phyloP scores from a whole-genome alignment of 176 grass and related monocot genomes.

The Carex pumila region DNA sequence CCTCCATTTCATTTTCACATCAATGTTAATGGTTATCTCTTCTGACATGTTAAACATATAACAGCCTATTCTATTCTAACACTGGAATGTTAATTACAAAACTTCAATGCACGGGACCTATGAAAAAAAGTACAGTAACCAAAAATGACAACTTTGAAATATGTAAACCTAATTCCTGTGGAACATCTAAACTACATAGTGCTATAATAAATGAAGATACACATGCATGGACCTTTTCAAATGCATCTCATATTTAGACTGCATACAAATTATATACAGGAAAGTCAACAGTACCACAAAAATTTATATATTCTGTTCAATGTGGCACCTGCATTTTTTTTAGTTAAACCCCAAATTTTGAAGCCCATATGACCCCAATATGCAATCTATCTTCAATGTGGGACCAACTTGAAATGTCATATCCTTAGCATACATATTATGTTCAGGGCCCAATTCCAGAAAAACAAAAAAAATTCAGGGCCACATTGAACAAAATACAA shows the following conservation, averaged over 20 bases:
- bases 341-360: neutral
- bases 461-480: neutral
- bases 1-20: constrained; percentile 1
- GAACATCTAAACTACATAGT: constrained; percentile 3
- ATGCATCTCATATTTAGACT: neutral
- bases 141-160: neutral
- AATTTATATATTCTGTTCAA: neutral
- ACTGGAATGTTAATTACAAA: neutral
- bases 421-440: neutral
- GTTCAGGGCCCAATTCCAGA: neutral
- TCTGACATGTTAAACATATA: neutral
- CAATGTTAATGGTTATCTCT: neutral
- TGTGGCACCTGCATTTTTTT: neutral
- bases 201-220: neutral
- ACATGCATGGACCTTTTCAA: neutral
- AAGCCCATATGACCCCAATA: neutral
- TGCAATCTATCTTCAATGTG: neutral
- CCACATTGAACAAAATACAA: constrained; percentile 8
- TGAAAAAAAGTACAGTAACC: neutral
- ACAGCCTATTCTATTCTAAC: constrained; percentile 10
- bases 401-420: neutral
- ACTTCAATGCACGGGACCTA: neutral
- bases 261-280: constrained; percentile 20
- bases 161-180: constrained; percentile 5
- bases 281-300: neutral